Evolutionary conservation across 1,284 basidiomycete genomes (phyloP).

Genomic region (Irpex lacteus): DNA sequence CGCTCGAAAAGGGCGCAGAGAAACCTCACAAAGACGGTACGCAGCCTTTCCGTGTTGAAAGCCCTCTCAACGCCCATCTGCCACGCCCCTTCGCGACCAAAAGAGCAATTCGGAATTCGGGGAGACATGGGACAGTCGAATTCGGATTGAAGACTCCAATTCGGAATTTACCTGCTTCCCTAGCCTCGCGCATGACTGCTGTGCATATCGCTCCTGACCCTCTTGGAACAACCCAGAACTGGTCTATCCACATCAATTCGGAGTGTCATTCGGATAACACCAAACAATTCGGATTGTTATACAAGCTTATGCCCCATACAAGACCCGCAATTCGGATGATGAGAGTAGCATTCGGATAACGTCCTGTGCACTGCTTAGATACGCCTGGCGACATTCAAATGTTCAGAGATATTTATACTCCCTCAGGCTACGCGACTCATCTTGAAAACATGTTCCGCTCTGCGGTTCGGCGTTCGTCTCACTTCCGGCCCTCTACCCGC

Average conservation of each 20-base stretch:
- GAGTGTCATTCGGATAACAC: conserved; percentile 1
- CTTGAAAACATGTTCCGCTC: not conserved
- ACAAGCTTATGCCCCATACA: not conserved
- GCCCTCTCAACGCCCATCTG: not conserved
- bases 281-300: not conserved
- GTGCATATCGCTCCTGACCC: not conserved
- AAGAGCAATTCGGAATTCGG: conserved; percentile 1
- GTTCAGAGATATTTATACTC: not conserved
- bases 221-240: not conserved
- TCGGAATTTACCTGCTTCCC: conserved; percentile 5
- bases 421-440: not conserved
- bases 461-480: not conserved
- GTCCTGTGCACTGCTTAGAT: not conserved
- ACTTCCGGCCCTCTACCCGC: not conserved
- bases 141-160: conserved; percentile 21
- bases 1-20: not conserved
- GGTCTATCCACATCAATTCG: not conserved
- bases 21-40: not conserved
- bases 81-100: not conserved
- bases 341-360: not conserved
- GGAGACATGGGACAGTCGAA: conserved; percentile 1
- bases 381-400: not conserved
- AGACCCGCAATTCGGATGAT: not conserved
- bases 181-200: conserved; percentile 2
- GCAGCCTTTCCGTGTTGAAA: not conserved